These are phyloP conservation scores for Ilex aquifolium DNA, from an alignment of 257 asterid genomes.

Conservation along the genomic window DNA sequence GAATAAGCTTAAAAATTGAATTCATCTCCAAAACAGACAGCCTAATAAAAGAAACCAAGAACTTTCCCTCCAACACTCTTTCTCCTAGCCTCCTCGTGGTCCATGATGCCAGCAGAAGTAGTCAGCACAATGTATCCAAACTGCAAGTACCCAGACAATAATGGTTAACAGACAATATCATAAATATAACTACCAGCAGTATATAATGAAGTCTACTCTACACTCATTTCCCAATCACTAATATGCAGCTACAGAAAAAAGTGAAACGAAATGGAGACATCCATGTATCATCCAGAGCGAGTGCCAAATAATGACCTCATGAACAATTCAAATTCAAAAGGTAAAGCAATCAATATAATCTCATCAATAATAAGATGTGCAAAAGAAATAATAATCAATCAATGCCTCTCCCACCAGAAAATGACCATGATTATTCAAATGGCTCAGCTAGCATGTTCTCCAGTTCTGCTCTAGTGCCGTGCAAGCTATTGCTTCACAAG, in stretches of 20 bases:
- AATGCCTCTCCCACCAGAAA: neutral
- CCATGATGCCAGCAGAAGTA: constrained; percentile 41
- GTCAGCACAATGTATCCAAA: constrained; percentile 32
- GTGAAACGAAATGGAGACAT: neutral
- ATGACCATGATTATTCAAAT: neutral
- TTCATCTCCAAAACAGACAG: neutral
- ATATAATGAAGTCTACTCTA: no score
- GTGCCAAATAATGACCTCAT: no score
- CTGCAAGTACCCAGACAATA: constrained; percentile 10
- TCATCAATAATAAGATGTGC: no score
- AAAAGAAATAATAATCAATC: neutral
- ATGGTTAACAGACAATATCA: neutral
- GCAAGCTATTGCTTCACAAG: neutral
- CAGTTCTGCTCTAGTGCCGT: neutral
- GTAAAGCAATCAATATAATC: no score
- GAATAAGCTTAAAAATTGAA: constrained; percentile 1
- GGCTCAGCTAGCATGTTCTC: neutral
- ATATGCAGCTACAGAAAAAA: neutral
- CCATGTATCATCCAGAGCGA: neutral
- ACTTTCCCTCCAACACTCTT: constrained; percentile 35
- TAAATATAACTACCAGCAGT: no score
- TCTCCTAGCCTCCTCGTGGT: constrained; percentile 40
- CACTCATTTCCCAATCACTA: neutral
- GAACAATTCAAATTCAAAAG: neutral
- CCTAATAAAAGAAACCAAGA: constrained; percentile 34